phyloP scores from a whole-genome alignment of 2,329 filamentous ascomycete genomes.

The Xylariaceae sp. region DNA sequence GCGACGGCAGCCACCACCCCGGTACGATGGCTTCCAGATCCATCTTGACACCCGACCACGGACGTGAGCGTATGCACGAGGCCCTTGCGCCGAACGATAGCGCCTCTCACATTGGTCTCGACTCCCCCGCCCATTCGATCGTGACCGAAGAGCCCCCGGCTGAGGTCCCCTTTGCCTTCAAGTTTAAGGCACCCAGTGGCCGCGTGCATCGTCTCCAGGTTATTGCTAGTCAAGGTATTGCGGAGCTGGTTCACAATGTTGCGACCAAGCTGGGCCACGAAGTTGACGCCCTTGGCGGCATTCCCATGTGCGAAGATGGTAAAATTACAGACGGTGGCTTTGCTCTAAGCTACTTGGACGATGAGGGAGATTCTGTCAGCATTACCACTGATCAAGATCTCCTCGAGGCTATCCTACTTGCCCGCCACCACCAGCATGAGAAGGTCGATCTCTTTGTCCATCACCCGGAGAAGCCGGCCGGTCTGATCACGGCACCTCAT shows the following conservation, averaged over 20 bases:
- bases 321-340: constrained; percentile 73
- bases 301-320: constrained; percentile 71
- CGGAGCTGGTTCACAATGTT: constrained; percentile 70
- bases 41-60: constrained; percentile 73
- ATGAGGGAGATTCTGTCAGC: constrained; percentile 93
- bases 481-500: constrained; percentile 53
- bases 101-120: constrained; percentile 82
- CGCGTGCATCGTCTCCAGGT: constrained; percentile 91
- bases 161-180: constrained; percentile 88
- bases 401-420: constrained; percentile 79
- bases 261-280: constrained; percentile 80
- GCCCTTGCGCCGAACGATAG: constrained; percentile 91
- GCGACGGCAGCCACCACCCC: constrained; percentile 67
- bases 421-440: constrained; percentile 69
- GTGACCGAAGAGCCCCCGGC: constrained; percentile 55
- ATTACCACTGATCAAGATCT: constrained; percentile 95
- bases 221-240: constrained; percentile 71
- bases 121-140: constrained; percentile 66
- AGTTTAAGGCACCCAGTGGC: constrained; percentile 95
- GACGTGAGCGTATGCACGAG: constrained; percentile 64
- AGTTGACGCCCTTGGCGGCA: constrained; percentile 75
- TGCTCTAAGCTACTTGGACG: constrained; percentile 91
- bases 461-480: constrained; percentile 81
- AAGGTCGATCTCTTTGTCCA: constrained; percentile 98
- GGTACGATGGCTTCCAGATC: constrained; percentile 64